A percentile compares a stretch with the other conserved stretches of the same genome.
Conservation (phyloP, 805 yeast genomes). For the Myxozyma mucilagina region DNA sequence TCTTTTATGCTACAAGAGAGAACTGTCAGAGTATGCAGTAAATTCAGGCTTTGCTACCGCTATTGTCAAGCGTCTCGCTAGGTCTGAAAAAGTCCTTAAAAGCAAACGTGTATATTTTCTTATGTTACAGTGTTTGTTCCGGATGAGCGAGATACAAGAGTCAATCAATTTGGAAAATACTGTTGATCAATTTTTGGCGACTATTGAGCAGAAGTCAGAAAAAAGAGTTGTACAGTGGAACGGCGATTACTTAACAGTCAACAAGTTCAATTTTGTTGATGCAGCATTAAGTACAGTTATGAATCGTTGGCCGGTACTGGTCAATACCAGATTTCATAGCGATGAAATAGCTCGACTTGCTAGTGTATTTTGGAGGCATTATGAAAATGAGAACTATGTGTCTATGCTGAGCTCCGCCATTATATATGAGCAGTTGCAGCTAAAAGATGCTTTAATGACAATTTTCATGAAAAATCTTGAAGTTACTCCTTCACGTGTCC, state of each 20-base stretch:
- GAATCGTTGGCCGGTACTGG: constrained; percentile 21
- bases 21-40: neutral
- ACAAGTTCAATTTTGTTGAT: neutral
- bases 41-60: neutral
- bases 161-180: neutral
- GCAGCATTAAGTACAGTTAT: constrained; percentile 4
- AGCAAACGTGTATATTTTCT: constrained; percentile 5
- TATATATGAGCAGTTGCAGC: constrained; percentile 9
- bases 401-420: neutral
- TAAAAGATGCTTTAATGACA: constrained; percentile 1
- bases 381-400: neutral
- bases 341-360: constrained; percentile 6
- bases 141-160: constrained; percentile 11
- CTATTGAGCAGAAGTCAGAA: neutral
- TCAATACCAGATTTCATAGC: constrained; percentile 7
- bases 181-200: neutral
- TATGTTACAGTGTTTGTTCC: constrained; percentile 6
- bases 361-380: constrained; percentile 1
- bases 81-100: neutral
- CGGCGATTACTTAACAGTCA: neutral
- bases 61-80: too few species aligned
- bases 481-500: neutral
- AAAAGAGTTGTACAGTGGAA: constrained; percentile 6
- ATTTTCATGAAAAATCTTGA: constrained; percentile 3
- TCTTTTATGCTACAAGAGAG: constrained; percentile 7